A percentile compares a stretch with the other conserved stretches of the same genome.
Conservation (phyloP, 371 early-diverging fungal species). For the Saksenaea vasiformis region DNA sequence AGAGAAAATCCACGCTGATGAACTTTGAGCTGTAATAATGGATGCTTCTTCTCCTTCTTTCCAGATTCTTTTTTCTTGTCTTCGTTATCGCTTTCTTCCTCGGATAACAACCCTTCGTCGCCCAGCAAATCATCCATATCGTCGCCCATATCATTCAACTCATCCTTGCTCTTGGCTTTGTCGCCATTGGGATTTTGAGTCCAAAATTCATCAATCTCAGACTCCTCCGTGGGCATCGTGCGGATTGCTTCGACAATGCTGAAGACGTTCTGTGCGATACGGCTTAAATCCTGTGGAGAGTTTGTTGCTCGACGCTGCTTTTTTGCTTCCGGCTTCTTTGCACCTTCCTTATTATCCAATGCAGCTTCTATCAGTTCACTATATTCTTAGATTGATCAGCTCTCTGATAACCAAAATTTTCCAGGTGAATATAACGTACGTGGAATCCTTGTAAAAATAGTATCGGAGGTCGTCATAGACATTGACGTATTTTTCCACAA, state of each 20-base stretch:
- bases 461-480: slow-evolving; percentile 82
- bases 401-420: slow-evolving; percentile 8
- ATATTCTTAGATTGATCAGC: neutral
- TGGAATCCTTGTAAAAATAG: slow-evolving; percentile 74
- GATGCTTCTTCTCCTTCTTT: slow-evolving; percentile 31
- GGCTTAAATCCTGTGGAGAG: slow-evolving; percentile 17
- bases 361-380: slow-evolving; percentile 36
- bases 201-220: slow-evolving; percentile 68
- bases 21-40: slow-evolving; percentile 36
- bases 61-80: slow-evolving; percentile 23
- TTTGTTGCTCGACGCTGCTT: slow-evolving; percentile 6
- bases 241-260: slow-evolving; percentile 55
- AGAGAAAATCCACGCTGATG: slow-evolving; percentile 70
- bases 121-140: slow-evolving; percentile 25
- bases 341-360: slow-evolving; percentile 16
- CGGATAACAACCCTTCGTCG: slow-evolving; percentile 33
- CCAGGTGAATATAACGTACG: slow-evolving; percentile 37
- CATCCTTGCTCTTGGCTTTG: slow-evolving; percentile 14
- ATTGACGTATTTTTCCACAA: slow-evolving; percentile 73
- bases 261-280: slow-evolving; percentile 54
- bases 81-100: slow-evolving; percentile 43
- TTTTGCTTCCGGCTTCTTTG: slow-evolving; percentile 7
- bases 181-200: slow-evolving; percentile 49
- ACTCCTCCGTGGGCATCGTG: slow-evolving; percentile 61
- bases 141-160: slow-evolving; percentile 20